Base-by-base conservation (phyloP, 257 asterid species). In the Cruciata laevipes region DNA sequence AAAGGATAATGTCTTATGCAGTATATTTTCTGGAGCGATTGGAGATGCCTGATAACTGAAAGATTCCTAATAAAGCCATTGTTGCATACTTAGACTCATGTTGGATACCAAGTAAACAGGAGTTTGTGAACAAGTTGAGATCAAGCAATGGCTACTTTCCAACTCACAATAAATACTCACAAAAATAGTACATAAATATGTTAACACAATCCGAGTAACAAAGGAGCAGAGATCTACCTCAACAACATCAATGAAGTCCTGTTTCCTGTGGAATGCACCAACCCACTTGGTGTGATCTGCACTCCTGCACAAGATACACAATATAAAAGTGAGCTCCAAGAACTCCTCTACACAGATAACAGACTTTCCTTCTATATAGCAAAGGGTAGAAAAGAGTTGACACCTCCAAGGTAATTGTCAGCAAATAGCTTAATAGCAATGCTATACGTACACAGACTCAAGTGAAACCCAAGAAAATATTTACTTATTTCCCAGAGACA, bases 261-360 rank as follows among this genome's bases (percentile, higher is more conserved):
- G 97, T 63, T 89, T 92, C 12, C 69, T 77, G 65, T 81, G 85
- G 84, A 89, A 92, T 57, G 86, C 76, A 59, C 97, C 96, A 37
- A 87, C 66, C 98, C 97, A 92, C 80, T 89, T 87, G 40, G 96
- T 87, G 76, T 92, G 97, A 75, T 92, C 98, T 44, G 96, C 93
- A 79, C 83, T 89, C 77, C 97, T 92, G 87, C 77, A 76, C 47
- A 65, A 55, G 31, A 69, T 27, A 63, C 1, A 1, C 63, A 52
- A 14, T 6, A 21, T 11, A n/a, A 47, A 24, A 11, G 61, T 42
- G 17, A 61, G 44, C 57, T 67, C 63, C 75, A 52, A 25, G 23
- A 42, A 12, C 66, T 37, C 18, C 20, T 0, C 63, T 2, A 18
- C n/a, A 3, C 5, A 17, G 70, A 66, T 38, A 49, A 49, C 40